Conservation (phyloP, 257 asterid genomes). For the Orobanche coerulescens region DNA sequence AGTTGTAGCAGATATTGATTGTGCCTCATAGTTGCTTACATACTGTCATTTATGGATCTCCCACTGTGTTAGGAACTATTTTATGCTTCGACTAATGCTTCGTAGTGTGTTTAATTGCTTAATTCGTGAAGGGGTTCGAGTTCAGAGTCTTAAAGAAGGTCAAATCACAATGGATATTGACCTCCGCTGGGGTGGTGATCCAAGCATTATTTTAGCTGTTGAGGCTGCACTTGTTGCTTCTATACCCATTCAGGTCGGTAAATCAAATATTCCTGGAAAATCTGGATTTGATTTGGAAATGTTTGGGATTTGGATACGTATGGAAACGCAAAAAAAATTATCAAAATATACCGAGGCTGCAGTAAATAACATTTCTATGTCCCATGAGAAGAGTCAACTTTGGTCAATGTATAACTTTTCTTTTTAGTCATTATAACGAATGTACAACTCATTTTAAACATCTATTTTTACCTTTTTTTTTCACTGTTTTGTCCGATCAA, state of each 20-base stretch:
- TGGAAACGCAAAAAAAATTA: too few species aligned
- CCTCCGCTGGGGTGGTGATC: conserved; percentile 99
- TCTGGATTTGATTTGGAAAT: not conserved
- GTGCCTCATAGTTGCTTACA: not conserved
- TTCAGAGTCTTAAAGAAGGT: conserved; percentile 95
- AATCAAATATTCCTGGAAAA: not conserved
- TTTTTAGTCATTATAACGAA: too few species aligned
- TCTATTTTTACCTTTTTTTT: too few species aligned
- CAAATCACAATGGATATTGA: conserved; percentile 98
- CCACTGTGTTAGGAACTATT: not conserved
- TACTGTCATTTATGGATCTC: not conserved
- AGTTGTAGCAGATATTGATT: not conserved
- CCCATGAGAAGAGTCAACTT: too few species aligned
- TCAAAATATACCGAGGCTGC: not conserved
- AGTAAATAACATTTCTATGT: not conserved
- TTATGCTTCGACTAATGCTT: conserved; percentile 11
- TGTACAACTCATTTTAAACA: too few species aligned
- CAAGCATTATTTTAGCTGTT: conserved; percentile 81
- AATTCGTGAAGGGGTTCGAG: conserved; percentile 77
- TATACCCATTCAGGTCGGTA: conserved; percentile 86
- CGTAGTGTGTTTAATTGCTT: not conserved
- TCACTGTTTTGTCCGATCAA: too few species aligned
- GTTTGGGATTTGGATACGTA: not conserved
- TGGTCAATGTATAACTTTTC: too few species aligned
- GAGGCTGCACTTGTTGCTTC: conserved; percentile 98